phyloP scores from a whole-genome alignment of 176 grass and related monocot species.

The Triticum timopheevii region DNA sequence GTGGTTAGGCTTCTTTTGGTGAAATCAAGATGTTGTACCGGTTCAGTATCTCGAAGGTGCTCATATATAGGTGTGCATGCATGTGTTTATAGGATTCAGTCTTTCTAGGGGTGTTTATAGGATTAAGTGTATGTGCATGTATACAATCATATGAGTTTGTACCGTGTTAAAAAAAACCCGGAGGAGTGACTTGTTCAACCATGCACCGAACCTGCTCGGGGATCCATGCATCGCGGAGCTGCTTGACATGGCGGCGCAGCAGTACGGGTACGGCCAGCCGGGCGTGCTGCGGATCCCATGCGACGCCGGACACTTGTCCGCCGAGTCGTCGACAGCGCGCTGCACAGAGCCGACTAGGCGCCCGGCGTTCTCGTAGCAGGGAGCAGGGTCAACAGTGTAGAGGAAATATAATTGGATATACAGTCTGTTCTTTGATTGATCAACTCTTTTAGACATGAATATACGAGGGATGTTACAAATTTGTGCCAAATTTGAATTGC shows the following conservation, averaged over 20 bases:
- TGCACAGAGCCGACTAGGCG: not conserved
- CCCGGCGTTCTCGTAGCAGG: not conserved
- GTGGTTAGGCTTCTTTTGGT: too few relatives aligned
- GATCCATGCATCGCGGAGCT: constrained; percentile 49
- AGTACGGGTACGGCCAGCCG: constrained; percentile 55
- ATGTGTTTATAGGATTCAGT: too few relatives aligned
- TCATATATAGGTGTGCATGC: too few relatives aligned
- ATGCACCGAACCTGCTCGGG: constrained; percentile 14
- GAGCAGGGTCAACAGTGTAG: not conserved
- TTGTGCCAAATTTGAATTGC: not conserved
- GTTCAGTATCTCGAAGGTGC: too few relatives aligned
- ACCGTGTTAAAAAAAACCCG: too few relatives aligned
- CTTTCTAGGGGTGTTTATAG: too few relatives aligned
- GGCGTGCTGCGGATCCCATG: constrained; percentile 67
- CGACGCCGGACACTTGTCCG: constrained; percentile 33
- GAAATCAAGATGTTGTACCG: too few relatives aligned
- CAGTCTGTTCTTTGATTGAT: not conserved
- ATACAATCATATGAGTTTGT: too few relatives aligned
- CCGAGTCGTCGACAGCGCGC: constrained; percentile 16
- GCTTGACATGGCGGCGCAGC: constrained; percentile 51
- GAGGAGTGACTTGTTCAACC: too few relatives aligned
- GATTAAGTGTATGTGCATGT: too few relatives aligned
- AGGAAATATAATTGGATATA: not conserved
- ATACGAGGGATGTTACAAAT: not conserved
- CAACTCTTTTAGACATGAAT: not conserved